Percentiles rank a stretch among this genome's conserved stretches.
Conservation (phyloP, 345 rosid genomes). For the Schrenkiella parvula region DNA sequence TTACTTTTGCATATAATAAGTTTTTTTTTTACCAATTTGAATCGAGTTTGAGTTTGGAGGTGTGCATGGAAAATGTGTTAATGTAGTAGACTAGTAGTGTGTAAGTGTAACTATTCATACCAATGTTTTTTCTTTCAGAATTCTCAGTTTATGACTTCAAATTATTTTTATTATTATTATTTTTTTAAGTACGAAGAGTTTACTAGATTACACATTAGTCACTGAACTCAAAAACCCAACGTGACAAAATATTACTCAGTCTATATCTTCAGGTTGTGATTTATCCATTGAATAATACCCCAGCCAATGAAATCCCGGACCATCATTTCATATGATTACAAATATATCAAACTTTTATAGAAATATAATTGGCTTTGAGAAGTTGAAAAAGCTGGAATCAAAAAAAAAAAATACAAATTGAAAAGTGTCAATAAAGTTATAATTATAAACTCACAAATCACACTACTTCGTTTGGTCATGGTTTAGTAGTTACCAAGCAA, state of each 20-base stretch:
- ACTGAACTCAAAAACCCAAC: constrained; percentile 1
- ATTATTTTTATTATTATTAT: background rate
- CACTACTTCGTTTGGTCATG: constrained; percentile 5
- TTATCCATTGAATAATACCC: background rate
- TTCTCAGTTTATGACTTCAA: background rate
- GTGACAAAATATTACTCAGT: background rate
- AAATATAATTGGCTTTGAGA: background rate
- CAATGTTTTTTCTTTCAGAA: background rate
- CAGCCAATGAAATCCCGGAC: constrained; percentile 2
- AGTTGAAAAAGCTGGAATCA: background rate
- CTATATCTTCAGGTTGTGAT: background rate
- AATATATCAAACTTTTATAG: background rate
- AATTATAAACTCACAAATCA: constrained; percentile 6
- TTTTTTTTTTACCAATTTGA: background rate
- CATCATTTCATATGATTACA: constrained; percentile 13
- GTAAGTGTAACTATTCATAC: constrained; percentile 8
- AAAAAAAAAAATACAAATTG: background rate
- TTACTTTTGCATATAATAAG: background rate
- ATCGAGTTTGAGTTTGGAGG: background rate
- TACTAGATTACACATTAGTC: constrained; percentile 16
- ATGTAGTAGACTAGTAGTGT: background rate
- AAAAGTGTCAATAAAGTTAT: constrained; percentile 19
- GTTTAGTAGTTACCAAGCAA: constrained; percentile 23
- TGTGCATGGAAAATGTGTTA: background rate
- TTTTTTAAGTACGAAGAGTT: background rate